Percentiles rank a stretch among this genome's conserved stretches.
phyloP scores from a whole-genome alignment of 140 eudicot species.

The Erigeron philadelphicus region DNA sequence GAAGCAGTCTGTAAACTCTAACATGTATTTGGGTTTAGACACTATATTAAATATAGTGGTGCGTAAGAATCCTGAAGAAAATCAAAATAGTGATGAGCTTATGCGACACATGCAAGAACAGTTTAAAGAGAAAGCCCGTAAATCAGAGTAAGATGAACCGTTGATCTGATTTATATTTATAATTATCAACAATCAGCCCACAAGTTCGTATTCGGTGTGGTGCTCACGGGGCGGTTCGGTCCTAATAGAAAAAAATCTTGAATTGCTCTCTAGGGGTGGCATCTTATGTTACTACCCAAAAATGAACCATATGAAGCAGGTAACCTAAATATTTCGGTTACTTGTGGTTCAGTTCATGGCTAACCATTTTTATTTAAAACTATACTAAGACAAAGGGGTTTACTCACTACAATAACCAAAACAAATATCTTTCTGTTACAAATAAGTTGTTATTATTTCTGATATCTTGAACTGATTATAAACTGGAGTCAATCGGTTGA shows the following conservation, averaged over 20 bases:
- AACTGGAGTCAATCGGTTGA: not conserved
- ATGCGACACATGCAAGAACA: conserved; percentile 96
- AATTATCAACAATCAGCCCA: not conserved
- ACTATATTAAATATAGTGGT: conserved; percentile 77
- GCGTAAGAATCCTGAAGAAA: conserved; percentile 74
- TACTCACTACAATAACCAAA: too few species aligned
- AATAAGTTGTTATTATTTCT: too few species aligned
- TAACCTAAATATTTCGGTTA: too few species aligned
- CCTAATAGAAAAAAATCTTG: too few species aligned
- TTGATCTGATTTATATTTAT: conserved; percentile 12
- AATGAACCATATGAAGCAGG: too few species aligned
- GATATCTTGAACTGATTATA: not conserved
- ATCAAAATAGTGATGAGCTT: conserved; percentile 73
- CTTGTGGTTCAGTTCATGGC: too few species aligned
- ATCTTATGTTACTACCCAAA: too few species aligned
- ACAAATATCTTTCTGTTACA: too few species aligned
- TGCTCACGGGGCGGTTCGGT: too few species aligned
- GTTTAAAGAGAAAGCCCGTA: conserved; percentile 92
- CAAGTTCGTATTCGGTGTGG: not conserved
- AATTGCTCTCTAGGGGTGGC: too few species aligned
- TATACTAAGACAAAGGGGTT: too few species aligned
- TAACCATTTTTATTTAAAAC: too few species aligned
- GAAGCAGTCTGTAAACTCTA: conserved; percentile 73
- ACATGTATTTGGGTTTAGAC: conserved; percentile 67
- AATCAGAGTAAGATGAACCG: conserved; percentile 71